Evolutionary conservation across 2,329 filamentous ascomycete species (phyloP), one percentile per base, ranked within the genome.

Genomic region (Alternaria brassicae): DNA sequence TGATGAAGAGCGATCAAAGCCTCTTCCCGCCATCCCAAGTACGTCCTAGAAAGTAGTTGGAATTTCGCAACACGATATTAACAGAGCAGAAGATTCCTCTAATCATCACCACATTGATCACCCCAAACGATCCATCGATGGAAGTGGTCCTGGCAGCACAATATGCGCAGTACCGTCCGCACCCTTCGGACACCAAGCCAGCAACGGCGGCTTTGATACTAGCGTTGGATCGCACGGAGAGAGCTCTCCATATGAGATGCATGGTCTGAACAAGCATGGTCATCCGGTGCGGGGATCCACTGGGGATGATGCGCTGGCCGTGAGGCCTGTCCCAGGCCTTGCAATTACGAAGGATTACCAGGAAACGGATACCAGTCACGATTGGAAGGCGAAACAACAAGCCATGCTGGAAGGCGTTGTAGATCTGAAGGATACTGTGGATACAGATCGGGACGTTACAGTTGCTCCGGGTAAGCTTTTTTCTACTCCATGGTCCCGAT

Each of bases 391-490:
- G 6, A 58, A 55, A 41, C 61, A 62, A 28, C 21, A 47, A 23
- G 37, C 60, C 15, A 56, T 62, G 28, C 56, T 74, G 15, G 65
- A 72, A n/a, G 74, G 73, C 4, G 64, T 79, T 21, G 67, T 79
- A 5, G 68, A 81, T 60, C 65, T 80, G 10, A 62, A 48, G 2
- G 69, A 81, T 41, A 80, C 78, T 1, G 71, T 75, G 28, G 78
- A 81, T 54, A 76, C 74, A 6, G 75, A 78, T 13, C 66, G 77
- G n/a, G 65, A 76, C 30, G 72, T 75, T 9, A 59, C 54, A 10
- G 77, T 72, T 63, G 79, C 79, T n/a, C 79, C 81, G 39, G 77
- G 77, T 78, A 75, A 34, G 68, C 63, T 28, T 21, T 9, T 2
- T 13, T 37, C 12, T 15, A 19, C 30, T 13, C 19, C 12, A 28